Base-by-base conservation (phyloP, 805 yeast species). In the Pichia kluyveri region DNA sequence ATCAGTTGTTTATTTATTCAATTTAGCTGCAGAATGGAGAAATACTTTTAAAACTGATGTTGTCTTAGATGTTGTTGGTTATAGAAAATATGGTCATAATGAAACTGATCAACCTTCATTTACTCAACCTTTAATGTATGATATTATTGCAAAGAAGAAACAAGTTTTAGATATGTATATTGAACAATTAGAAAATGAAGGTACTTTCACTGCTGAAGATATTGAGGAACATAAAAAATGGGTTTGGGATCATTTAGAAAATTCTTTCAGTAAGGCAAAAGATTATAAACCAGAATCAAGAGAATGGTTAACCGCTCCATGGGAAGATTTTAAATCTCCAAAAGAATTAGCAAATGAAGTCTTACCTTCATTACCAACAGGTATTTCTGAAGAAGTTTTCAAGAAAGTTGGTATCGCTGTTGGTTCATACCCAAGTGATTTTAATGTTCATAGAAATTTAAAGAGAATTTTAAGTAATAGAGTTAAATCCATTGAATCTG, bases 81-180 rank as follows among this genome's bases (percentile, higher is more conserved):
- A 93, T 86, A 83, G 99, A 73, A 91, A 90, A 70, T 80, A 93
- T 68, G 99, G 99, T 67, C 99, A 93, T 77, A 93, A 93, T 69
- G 99, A 93, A 77, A 93, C 98, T 56, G 99, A 93, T 72, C 99
- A 93, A 75, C 99, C 99, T 51, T 75, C 95, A 36, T 93, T 93
- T 79, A 93, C 99, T 42, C 99, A 93, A 72, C 99, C 99, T 45
- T 72, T 89, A 62, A 93, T 93, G 99, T 93, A 93, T 77, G 73
- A 86, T 68, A 79, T 79, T 72, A 86, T 93, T 65, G 89, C 91
- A 48, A 76, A 86, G 68, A 91, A 90, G 83, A 79, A 82, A 67
- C 82, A 89, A 46, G 96, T 90, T 43, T 76, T 93, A 59, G 96
- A 90, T 60, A 77, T 81, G 65, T 93, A 93, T 75, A 77, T 83